Base-by-base conservation (phyloP, 495 filamentous ascomycete species). In the Evansstolkia leycettana region DNA sequence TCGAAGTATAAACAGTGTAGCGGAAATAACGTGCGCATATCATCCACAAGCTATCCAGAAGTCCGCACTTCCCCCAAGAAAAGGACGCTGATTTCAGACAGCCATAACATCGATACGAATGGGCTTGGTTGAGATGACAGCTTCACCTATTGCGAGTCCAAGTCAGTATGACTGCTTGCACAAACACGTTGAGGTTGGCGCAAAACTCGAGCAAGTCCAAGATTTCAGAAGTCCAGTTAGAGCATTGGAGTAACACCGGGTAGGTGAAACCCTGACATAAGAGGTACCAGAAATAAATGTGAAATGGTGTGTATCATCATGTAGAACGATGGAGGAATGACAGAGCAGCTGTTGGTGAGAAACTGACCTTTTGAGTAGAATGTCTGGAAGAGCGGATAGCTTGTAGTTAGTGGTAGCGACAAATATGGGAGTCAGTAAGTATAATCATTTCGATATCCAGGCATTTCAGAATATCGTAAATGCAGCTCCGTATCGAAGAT, bases 201-300 rank as follows among this genome's bases (percentile, higher is more conserved):
- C 30, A 33, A 33, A 19, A 19, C 6, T 7, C 7, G 30, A 16
- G 7, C 7, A 33, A 33, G 14, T n/a, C 4, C 17, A 33, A 34
- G 24, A 18, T 38, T 50, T 75, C 70, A 75, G 70, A 75, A 73
- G 70, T 73, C 70, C 70, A 60, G 55, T 60, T 67, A 70, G 70
- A 72, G 72, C 70, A 75, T 72, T 50, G 70, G 58, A 62, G 52
- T 46, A 49, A 45, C 38, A 51, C 54, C 61, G 57, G 56, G 45
- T 58, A 44, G 55, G 48, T 50, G 51, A 33, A 44, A 45, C 51
- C 55, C 69, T 73, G 60, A 72, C 64, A 72, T 70, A 75, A 75
- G 70, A 75, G 70, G 70, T 75, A 73, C 69, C 70, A 75, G 70
- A 75, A 73, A 72, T 54, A 48, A 61, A 50, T 57, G 37, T 45